Evolutionary conservation across 202 grass and related monocot species (phyloP), one percentile per base, ranked within the genome.

Genomic region (Dendrocalamus latiflorus): DNA sequence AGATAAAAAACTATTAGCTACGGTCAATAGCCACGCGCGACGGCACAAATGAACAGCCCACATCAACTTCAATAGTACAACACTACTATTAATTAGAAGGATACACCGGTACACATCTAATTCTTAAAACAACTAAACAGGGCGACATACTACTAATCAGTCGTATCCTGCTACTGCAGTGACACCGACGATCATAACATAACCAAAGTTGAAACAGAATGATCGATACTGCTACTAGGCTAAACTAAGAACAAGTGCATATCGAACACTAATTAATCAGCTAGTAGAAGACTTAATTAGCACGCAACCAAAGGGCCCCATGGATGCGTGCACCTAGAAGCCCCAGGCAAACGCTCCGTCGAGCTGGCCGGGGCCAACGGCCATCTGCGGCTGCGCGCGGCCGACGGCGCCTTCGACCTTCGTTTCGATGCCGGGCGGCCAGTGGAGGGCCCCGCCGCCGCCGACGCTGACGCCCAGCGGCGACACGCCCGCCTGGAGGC

Each of bases 361-460:
- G 60, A 95, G 90, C 85, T 90, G 85, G 20, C 90, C 83, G 17
- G 90, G 68, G 1, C 93, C 85, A 0, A 92, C 85, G 6, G 89
- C 73, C 65, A 85, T 85, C 70, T 79, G 87, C 17, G 83, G 60
- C n/a, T 79, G 22, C 18, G 89, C 70, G 74, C 90, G 71, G 36
- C 86, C 69, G 3, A 72, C 43, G 11, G 21, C 44, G 5, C 41
- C 84, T 56, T 92, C 89, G 33, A 83, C 26, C 93, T 90, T 92
- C 9, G 63, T 41, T 0, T 92, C 93, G 20, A 83, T 20, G 24
- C 64, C 74, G 61, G 81, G 11, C 20, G 64, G 53, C 86, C 83
- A 91, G 65, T 78, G 78, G 63, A 80, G 38, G 15, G 18, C 18
- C n/a, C n/a, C n/a, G 2, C 45, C 83, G 59, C 57, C 41, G 11